phyloP scores from a whole-genome alignment of 768 basidiomycete species.

The Pleurotus ostreatus region DNA sequence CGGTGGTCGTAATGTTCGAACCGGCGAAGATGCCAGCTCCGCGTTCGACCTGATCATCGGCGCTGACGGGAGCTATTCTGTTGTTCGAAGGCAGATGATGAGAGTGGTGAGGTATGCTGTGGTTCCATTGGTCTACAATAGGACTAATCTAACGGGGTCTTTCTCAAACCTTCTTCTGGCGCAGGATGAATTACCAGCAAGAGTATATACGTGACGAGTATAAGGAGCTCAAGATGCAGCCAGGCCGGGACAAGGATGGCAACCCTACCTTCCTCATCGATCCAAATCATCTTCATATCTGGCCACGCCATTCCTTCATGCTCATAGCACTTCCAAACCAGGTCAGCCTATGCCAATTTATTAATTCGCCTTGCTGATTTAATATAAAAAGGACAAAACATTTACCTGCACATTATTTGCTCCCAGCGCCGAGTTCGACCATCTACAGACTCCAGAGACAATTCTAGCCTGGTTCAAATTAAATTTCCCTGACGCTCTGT shows the following conservation, averaged over 20 bases:
- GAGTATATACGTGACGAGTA: conserved; percentile 96
- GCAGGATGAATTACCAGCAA: conserved; percentile 92
- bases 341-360: conserved; percentile 38
- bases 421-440: conserved; percentile 72
- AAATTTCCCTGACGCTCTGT: conserved; percentile 87
- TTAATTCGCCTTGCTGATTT: conserved; percentile 16
- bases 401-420: conserved; percentile 98
- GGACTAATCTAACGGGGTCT: conserved; percentile 11
- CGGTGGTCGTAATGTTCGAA: conserved; percentile 42
- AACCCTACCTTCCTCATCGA: conserved; percentile 77
- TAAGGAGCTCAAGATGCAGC: conserved; percentile 93
- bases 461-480: conserved; percentile 73
- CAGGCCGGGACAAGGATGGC: conserved; percentile 59
- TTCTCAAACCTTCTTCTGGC: conserved; percentile 20
- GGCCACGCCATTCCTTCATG: conserved; percentile 99
- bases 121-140: conserved; percentile 13
- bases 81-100: conserved; percentile 94
- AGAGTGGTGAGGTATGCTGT: conserved; percentile 75
- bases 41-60: conserved; percentile 83
- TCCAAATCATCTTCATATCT: conserved; percentile 96
- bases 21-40: conserved; percentile 38
- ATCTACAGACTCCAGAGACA: conserved; percentile 51
- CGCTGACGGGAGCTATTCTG: conserved; percentile 91
- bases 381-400: conserved; percentile 74
- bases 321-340: conserved; percentile 97